Evolutionary conservation across 202 grass and related monocot genomes (phyloP).

Genomic region (Musa balbisiana): DNA sequence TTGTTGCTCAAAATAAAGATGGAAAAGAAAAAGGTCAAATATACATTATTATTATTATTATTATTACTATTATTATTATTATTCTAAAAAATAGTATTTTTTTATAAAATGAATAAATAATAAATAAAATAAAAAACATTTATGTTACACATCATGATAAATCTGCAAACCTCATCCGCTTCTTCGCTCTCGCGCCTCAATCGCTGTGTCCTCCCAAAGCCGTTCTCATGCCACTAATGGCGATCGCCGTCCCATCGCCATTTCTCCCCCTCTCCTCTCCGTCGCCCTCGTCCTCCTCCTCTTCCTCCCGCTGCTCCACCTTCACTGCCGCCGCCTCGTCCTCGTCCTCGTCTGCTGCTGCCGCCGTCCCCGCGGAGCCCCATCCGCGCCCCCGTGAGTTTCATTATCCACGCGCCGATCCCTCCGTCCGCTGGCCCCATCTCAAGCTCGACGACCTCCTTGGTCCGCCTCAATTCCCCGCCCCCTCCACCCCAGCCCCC

Average conservation of each 20-base stretch:
- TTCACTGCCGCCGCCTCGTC: neutral
- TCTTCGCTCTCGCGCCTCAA: too few relatives aligned
- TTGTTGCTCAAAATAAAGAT: too few relatives aligned
- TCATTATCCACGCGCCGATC: slow-evolving; percentile 77
- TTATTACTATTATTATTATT: too few relatives aligned
- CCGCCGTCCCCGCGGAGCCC: slow-evolving; percentile 15
- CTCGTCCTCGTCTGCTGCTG: neutral
- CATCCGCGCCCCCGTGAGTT: slow-evolving; percentile 29
- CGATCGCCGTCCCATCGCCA: slow-evolving; percentile 33
- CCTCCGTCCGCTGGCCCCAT: slow-evolving; percentile 66
- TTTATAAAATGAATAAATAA: too few relatives aligned
- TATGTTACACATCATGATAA: neutral
- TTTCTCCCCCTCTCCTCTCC: slow-evolving; percentile 21
- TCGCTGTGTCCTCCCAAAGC: neutral
- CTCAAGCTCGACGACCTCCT: slow-evolving; percentile 53
- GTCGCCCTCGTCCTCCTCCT: slow-evolving; percentile 6
- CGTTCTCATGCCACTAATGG: slow-evolving; percentile 46
- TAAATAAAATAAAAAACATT: too few relatives aligned
- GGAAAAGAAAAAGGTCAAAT: too few relatives aligned
- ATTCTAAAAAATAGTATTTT: too few relatives aligned
- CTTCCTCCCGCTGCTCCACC: slow-evolving; percentile 21
- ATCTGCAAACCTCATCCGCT: neutral
- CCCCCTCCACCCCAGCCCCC: slow-evolving; percentile 19
- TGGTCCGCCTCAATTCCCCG: slow-evolving; percentile 32
- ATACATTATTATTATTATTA: too few relatives aligned